A percentile compares a stretch with the other conserved stretches of the same genome.
phyloP scores from a whole-genome alignment of 805 yeast genomes.

The Ogataea nakhonphanomensis region DNA sequence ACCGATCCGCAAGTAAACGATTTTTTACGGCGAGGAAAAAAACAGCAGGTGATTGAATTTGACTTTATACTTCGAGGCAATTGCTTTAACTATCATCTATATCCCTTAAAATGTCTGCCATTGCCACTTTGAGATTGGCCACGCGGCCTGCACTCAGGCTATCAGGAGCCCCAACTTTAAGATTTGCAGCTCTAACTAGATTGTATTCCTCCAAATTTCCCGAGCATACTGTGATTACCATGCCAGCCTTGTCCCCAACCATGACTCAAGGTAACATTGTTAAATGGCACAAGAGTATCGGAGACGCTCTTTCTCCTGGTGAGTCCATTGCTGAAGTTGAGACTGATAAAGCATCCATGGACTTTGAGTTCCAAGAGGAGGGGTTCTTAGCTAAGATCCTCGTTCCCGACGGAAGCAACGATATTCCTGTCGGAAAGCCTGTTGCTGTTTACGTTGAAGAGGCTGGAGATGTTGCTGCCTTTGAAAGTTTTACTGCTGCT shows the following conservation, averaged over 20 bases:
- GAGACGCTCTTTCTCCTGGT: slow-evolving; percentile 87
- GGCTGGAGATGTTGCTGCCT: slow-evolving; percentile 78
- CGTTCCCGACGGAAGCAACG: slow-evolving; percentile 81
- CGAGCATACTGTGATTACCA: slow-evolving; percentile 77
- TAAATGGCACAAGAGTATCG: slow-evolving; percentile 84
- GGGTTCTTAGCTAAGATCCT: slow-evolving; percentile 87
- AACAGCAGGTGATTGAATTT: slow-evolving; percentile 13
- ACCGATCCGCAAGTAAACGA: slow-evolving; percentile 17
- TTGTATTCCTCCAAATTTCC: slow-evolving; percentile 33
- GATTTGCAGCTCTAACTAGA: slow-evolving; percentile 18
- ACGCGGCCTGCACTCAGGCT: slow-evolving; percentile 28
- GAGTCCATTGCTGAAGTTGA: slow-evolving; percentile 95
- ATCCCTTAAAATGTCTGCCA: slow-evolving; percentile 29
- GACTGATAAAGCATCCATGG: slow-evolving; percentile 98
- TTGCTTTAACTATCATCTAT: slow-evolving; percentile 5
- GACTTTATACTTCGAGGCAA: background rate
- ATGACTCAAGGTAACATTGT: slow-evolving; percentile 96
- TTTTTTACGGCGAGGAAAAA: slow-evolving; percentile 10
- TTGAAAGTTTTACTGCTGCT: slow-evolving; percentile 76
- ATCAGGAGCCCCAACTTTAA: slow-evolving; percentile 12
- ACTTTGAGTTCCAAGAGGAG: slow-evolving; percentile 96
- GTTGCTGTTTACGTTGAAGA: slow-evolving; percentile 96
- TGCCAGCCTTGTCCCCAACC: slow-evolving; percentile 99
- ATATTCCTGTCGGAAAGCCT: slow-evolving; percentile 91
- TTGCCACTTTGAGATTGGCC: slow-evolving; percentile 31